Evolutionary conservation across 2,329 filamentous ascomycete species (phyloP).

Genomic region (Cucurbitaria berberidis): DNA sequence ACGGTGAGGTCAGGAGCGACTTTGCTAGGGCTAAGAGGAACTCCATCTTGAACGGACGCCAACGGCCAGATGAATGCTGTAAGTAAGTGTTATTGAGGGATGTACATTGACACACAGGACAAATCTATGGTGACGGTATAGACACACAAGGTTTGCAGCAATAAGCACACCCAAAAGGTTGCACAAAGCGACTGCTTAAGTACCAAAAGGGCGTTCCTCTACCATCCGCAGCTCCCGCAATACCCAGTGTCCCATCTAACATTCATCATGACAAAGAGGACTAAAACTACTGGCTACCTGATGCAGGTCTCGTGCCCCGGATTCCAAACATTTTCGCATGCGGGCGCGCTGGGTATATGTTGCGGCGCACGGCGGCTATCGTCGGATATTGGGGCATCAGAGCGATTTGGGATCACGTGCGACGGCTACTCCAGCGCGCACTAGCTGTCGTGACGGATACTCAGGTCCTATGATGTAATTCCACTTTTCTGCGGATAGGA

Average conservation of each 20-base stretch:
- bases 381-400: slow-evolving; percentile 23
- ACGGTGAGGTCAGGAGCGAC: slow-evolving; percentile 32
- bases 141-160: no score
- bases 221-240: slow-evolving; percentile 39
- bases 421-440: slow-evolving; percentile 28
- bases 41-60: slow-evolving; percentile 25
- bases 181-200: slow-evolving; percentile 16
- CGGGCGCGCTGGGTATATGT: slow-evolving; percentile 27
- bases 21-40: slow-evolving; percentile 17
- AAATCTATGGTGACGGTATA: neutral
- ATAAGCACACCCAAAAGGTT: no score
- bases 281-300: slow-evolving; percentile 1
- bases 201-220: slow-evolving; percentile 22
- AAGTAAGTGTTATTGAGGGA: slow-evolving; percentile 1
- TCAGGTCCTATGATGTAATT: slow-evolving; percentile 9
- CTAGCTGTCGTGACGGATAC: slow-evolving; percentile 21
- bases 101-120: slow-evolving; percentile 14
- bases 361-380: slow-evolving; percentile 29
- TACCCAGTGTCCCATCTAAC: slow-evolving; percentile 19
- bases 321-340: slow-evolving; percentile 2
- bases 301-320: slow-evolving; percentile 16
- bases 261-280: slow-evolving; percentile 7
- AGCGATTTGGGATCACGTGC: slow-evolving; percentile 7
- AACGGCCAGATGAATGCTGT: neutral
- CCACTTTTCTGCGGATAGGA: slow-evolving; percentile 7